Percentiles rank a stretch among this genome's conserved stretches.
These are phyloP conservation scores for Diaporthe eres DNA, from an alignment of 2,329 filamentous ascomycete species.

Conservation along the genomic window DNA sequence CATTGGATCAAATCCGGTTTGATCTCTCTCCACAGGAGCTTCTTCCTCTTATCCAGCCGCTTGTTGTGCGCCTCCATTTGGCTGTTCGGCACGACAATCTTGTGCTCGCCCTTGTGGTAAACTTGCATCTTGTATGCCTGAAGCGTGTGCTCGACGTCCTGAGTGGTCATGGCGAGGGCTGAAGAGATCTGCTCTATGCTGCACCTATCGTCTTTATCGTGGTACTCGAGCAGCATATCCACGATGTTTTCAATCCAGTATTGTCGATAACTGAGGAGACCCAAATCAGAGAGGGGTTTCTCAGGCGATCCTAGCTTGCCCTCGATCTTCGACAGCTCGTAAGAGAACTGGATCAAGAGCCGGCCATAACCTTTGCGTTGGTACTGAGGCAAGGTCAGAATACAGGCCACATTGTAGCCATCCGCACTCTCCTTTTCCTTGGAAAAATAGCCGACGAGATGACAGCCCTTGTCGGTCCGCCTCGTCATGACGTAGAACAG, in stretches of 20 bases:
- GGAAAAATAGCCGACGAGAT: slow-evolving; percentile 99
- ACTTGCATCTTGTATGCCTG: slow-evolving; percentile 95
- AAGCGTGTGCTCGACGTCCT: slow-evolving; percentile 94
- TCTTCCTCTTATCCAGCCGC: slow-evolving; percentile 85
- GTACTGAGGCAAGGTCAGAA: slow-evolving; percentile 95
- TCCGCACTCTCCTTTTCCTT: slow-evolving; percentile 99
- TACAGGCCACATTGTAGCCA: slow-evolving; percentile 98
- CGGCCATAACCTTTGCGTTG: slow-evolving; percentile 95
- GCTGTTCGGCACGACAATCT: slow-evolving; percentile 91
- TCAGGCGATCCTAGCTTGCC: slow-evolving; percentile 95
- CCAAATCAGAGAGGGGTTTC: slow-evolving; percentile 94
- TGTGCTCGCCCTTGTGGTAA: slow-evolving; percentile 96
- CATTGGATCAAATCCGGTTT: slow-evolving; percentile 86
- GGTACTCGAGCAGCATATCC: slow-evolving; percentile 83
- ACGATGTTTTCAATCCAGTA: slow-evolving; percentile 98
- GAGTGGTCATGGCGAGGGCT: slow-evolving; percentile 92
- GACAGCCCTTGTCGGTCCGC: slow-evolving; percentile 88
- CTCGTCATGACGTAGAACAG: slow-evolving; percentile 98
- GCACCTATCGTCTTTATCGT: slow-evolving; percentile 77
- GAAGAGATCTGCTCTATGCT: slow-evolving; percentile 89
- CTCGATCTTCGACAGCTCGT: slow-evolving; percentile 96
- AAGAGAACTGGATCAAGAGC: slow-evolving; percentile 95
- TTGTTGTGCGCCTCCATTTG: slow-evolving; percentile 85
- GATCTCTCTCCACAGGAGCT: slow-evolving; percentile 83
- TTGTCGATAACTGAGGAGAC: slow-evolving; percentile 92